A percentile compares a stretch with the other conserved stretches of the same genome.
Conservation (phyloP, 306 rosid genomes). For the Prunus kanzakura region DNA sequence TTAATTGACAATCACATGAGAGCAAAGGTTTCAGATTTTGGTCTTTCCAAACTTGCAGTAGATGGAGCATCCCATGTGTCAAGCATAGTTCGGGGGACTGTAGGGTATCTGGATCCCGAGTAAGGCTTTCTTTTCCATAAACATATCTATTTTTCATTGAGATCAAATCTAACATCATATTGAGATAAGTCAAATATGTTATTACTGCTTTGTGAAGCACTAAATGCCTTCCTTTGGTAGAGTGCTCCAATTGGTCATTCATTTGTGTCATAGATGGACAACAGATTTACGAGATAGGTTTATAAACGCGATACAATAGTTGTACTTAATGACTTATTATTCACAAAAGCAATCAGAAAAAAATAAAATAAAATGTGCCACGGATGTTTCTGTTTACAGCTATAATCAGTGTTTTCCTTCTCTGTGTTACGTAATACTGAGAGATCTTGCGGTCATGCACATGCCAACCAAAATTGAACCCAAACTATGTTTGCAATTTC, state of each 20-base stretch:
- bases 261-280: neutral
- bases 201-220: neutral
- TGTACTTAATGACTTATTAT: neutral
- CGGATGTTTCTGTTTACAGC: too few species aligned
- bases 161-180: constrained; percentile 16
- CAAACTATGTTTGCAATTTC: neutral
- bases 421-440: too few species aligned
- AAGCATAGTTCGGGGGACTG: constrained; percentile 94
- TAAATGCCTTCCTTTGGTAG: constrained; percentile 4
- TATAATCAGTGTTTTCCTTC: too few species aligned
- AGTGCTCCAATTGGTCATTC: neutral
- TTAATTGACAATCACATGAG: constrained; percentile 85
- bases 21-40: constrained; percentile 97
- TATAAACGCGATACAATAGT: neutral
- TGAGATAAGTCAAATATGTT: constrained; percentile 10
- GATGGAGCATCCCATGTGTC: constrained; percentile 96
- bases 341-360: neutral
- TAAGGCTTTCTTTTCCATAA: constrained; percentile 38
- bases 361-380: too few species aligned
- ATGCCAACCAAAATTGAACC: neutral
- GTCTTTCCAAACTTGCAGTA: constrained; percentile 94
- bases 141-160: constrained; percentile 8
- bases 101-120: constrained; percentile 98
- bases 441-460: too few species aligned
- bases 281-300: neutral